Conservation (phyloP, 345 rosid genomes). For the Boechera divaricarpa region DNA sequence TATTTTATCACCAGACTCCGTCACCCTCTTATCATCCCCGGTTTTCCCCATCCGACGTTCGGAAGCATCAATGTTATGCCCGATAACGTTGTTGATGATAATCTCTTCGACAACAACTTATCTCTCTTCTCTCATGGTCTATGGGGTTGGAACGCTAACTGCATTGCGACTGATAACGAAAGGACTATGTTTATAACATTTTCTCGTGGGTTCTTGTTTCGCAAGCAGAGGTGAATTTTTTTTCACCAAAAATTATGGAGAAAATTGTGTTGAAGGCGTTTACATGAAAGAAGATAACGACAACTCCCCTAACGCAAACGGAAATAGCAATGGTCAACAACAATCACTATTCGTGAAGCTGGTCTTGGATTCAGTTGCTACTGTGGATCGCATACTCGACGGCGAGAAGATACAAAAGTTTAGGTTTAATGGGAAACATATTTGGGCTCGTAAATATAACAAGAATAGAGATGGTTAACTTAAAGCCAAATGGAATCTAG, state of each 20-base stretch:
- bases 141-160: conserved; percentile 52
- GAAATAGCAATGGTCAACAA: neutral
- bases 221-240: conserved; percentile 42
- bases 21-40: conserved; percentile 40
- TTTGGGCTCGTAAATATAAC: conserved; percentile 50
- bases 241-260: conserved; percentile 41
- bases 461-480: neutral
- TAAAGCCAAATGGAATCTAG: neutral
- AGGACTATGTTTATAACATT: conserved; percentile 57
- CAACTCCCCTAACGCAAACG: neutral
- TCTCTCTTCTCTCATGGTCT: conserved; percentile 11
- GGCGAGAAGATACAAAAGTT: conserved; percentile 29
- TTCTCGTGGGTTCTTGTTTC: conserved; percentile 58
- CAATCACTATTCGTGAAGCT: conserved; percentile 37
- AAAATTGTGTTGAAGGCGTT: conserved; percentile 32
- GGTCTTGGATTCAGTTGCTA: conserved; percentile 33
- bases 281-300: conserved; percentile 19
- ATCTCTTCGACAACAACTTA: neutral
- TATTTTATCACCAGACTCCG: neutral
- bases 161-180: conserved; percentile 41
- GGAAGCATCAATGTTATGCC: conserved; percentile 45
- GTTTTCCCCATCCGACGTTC: conserved; percentile 54
- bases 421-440: conserved; percentile 42
- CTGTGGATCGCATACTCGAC: conserved; percentile 31
- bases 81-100: neutral